Evolutionary conservation across 2,329 filamentous ascomycete genomes (phyloP), one percentile per base, ranked within the genome.

Genomic region (Akanthomyces dipterigenus): DNA sequence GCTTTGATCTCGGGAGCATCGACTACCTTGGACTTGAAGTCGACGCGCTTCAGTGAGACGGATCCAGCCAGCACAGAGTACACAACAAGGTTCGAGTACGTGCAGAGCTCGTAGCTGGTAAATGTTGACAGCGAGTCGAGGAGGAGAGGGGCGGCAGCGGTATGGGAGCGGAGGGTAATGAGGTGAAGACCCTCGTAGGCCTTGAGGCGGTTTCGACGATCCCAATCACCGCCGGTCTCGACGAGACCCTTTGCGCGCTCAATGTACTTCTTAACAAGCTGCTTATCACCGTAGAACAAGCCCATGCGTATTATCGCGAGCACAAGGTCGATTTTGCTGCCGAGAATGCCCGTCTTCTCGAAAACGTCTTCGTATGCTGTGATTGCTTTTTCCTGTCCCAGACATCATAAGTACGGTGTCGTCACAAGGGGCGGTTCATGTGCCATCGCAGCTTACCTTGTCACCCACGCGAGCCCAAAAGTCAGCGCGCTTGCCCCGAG

Each of bases 11-110:
- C 95, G 14, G 95, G 93, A 8, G 95, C 95, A 74, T 99, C 95
- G 45, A 99, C 93, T 28, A 99, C 95, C 81, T 98, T 98, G 66
- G 90, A 90, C 82, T 99, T 99, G 84, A 99, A 99, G 76, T 99
- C 95, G 38, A 97, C 91, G 54, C 95, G 89, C 80, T 97, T 96
- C 61, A 99, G 84, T 50, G 93, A 95, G 26, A 98, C 88, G 7
- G 93, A 96, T 63, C 95, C 95, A 40, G 95, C 92, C 38, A 99
- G 87, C 24, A 98, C 93, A 1, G 95, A 92, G 79, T 98, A 99
- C 62, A 97, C 88, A 56, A 99, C 95, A 26, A 99, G 85, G 64
- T 86, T 89, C 63, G 92, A 96, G 80, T 99, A 99, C 67, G 89
- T 93, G 86, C 95, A 99, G 55, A 99, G 86, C 77, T 99, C 95